Evolutionary conservation across 108 stramenopile species (phyloP).

Genomic region (Cyclotella kingstonii): DNA sequence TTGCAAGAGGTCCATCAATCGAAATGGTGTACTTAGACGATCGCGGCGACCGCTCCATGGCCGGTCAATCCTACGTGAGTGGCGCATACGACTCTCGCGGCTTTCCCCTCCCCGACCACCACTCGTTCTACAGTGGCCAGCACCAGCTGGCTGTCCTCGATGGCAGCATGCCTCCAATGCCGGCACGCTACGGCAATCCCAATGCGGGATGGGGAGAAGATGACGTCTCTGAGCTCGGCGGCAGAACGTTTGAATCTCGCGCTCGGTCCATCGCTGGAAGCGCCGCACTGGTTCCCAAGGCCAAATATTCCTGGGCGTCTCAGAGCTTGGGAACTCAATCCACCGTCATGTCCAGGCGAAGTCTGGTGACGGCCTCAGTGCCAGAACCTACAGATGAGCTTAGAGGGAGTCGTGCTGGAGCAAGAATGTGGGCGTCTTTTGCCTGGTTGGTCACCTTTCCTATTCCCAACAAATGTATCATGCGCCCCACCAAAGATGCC

Average conservation of each 20-base stretch:
- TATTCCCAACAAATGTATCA: constrained; percentile 48
- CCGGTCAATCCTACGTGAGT: constrained; percentile 7
- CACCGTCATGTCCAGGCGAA: constrained; percentile 30
- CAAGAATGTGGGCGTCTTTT: constrained; percentile 36
- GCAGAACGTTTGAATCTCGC: constrained; percentile 32
- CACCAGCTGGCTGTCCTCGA: constrained; percentile 9
- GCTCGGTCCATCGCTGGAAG: constrained; percentile 30
- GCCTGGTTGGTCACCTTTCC: constrained; percentile 37
- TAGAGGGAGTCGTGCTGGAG: background rate
- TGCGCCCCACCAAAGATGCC: constrained; percentile 38
- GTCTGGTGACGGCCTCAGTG: constrained; percentile 19
- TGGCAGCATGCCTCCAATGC: constrained; percentile 8
- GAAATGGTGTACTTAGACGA: too few species aligned
- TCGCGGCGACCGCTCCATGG: constrained; percentile 7
- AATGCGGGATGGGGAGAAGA: constrained; percentile 1
- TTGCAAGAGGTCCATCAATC: too few species aligned
- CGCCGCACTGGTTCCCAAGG: constrained; percentile 31
- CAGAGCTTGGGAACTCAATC: constrained; percentile 25
- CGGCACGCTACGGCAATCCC: background rate
- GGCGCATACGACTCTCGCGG: constrained; percentile 12
- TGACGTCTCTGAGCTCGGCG: constrained; percentile 26
- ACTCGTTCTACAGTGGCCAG: constrained; percentile 15
- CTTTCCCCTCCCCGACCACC: constrained; percentile 4
- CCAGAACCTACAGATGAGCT: constrained; percentile 10
- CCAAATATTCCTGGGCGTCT: constrained; percentile 39